Evolutionary conservation across 176 grass and related monocot genomes (phyloP).

Genomic region (Rhipidocladum racemiflorum): DNA sequence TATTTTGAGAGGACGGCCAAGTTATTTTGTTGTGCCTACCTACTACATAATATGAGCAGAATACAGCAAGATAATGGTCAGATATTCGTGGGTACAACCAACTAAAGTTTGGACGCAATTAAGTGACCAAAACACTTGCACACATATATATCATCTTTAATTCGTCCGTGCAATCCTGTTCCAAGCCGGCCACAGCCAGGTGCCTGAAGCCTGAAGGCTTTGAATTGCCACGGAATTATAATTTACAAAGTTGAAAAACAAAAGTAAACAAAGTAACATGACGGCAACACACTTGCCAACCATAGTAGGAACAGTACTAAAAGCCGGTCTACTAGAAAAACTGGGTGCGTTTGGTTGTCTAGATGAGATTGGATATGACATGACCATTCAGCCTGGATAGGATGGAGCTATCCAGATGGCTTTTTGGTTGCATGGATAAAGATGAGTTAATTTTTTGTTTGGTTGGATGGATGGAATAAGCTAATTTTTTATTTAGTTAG

Average conservation of each 20-base stretch:
- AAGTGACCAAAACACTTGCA: not conserved
- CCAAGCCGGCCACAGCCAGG: not conserved
- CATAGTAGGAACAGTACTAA: not conserved
- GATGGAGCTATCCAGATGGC: too few relatives aligned
- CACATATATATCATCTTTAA: not conserved
- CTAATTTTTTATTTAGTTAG: too few relatives aligned
- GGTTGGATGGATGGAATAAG: too few relatives aligned
- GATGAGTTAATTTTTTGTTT: too few relatives aligned
- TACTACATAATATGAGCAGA: not conserved
- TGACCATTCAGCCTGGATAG: too few relatives aligned
- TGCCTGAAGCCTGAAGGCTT: not conserved
- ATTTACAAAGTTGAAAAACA: not conserved
- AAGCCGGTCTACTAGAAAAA: not conserved
- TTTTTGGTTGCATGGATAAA: too few relatives aligned
- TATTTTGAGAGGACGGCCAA: too few relatives aligned
- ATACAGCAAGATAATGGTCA: not conserved
- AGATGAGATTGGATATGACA: too few relatives aligned
- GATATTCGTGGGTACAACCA: constrained; percentile 18
- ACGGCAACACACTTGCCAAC: not conserved
- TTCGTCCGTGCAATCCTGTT: not conserved
- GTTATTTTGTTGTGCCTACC: too few relatives aligned
- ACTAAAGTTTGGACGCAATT: constrained; percentile 36
- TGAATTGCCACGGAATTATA: not conserved
- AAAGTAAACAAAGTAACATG: not conserved
- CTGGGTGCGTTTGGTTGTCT: too few relatives aligned